Conservation (phyloP, 495 filamentous ascomycete species). For the Podospora appendiculata region DNA sequence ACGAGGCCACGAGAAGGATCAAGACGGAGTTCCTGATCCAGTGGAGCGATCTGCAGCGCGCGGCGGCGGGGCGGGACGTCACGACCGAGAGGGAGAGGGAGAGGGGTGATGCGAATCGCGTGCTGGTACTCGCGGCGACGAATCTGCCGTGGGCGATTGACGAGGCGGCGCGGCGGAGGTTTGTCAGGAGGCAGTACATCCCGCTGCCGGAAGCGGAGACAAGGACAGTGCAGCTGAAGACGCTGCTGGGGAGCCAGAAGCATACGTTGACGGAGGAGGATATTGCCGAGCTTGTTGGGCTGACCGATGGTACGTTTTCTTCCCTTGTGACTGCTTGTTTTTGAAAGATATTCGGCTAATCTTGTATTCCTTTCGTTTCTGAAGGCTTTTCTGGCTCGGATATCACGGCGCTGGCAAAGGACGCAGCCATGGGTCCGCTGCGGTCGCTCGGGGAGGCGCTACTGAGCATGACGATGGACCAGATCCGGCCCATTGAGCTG, state of each 20-base stretch:
- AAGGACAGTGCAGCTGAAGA: conserved; percentile 66
- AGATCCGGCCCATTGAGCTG: conserved; percentile 81
- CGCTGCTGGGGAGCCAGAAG: conserved; percentile 76
- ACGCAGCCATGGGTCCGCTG: conserved; percentile 96
- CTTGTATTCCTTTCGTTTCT: not conserved
- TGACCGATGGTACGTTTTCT: conserved; percentile 71
- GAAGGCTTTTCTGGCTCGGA: conserved; percentile 94
- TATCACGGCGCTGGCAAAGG: conserved; percentile 94
- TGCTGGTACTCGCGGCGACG: conserved; percentile 90
- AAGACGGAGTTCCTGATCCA: conserved; percentile 98
- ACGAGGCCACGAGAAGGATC: conserved; percentile 88
- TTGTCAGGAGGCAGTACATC: conserved; percentile 94
- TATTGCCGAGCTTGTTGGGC: conserved; percentile 64
- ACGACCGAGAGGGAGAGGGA: conserved; percentile 55
- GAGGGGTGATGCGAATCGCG: conserved; percentile 79
- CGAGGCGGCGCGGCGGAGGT: conserved; percentile 84
- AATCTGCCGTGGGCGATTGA: conserved; percentile 98
- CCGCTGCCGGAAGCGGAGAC: conserved; percentile 82
- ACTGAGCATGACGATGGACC: conserved; percentile 83
- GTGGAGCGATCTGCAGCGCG: conserved; percentile 89
- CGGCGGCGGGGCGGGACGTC: conserved; percentile 78
- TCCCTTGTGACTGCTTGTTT: not conserved
- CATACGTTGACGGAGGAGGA: conserved; percentile 69
- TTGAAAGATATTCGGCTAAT: not conserved
- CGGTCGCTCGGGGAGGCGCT: conserved; percentile 86